Percentiles rank a stretch among this genome's conserved stretches.
Evolutionary conservation across 2,329 filamentous ascomycete genomes (phyloP).

Genomic region (Fusarium luffae): DNA sequence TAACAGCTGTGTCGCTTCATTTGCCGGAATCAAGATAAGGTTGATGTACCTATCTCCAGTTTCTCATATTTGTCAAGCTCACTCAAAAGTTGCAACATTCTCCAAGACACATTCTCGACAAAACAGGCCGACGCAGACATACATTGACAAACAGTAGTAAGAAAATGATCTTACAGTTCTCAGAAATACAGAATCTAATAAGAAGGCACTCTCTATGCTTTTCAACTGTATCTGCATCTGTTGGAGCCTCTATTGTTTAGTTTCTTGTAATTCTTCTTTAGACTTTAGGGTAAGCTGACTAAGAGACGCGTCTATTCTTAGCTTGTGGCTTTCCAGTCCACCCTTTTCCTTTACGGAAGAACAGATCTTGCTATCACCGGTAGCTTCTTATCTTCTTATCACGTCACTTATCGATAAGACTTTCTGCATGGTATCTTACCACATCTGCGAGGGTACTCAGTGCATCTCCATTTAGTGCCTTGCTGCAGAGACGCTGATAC

Average conservation of each 20-base stretch:
- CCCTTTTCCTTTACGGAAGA: neutral
- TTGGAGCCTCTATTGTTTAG: neutral
- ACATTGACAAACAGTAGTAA: neutral
- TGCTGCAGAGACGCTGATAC: neutral
- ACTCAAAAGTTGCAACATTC: rapidly evolving
- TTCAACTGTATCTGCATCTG: neutral
- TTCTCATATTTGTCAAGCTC: neutral
- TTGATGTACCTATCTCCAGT: rapidly evolving
- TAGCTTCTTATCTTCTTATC: neutral
- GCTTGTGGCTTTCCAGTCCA: no score
- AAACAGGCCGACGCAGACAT: neutral
- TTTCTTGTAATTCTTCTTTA: no score
- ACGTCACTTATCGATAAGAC: neutral
- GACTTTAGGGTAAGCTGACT: neutral
- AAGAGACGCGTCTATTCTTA: neutral
- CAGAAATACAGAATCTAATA: neutral
- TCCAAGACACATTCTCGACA: rapidly evolving
- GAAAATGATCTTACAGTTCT: rapidly evolving
- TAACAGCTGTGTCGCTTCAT: rapidly evolving
- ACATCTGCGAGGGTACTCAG: neutral
- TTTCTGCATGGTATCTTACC: neutral
- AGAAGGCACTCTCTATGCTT: neutral
- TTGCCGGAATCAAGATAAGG: no score
- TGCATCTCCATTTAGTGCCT: neutral
- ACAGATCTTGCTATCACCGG: neutral